Conservation (phyloP, 2,329 filamentous ascomycete genomes). For the Colletotrichum viniferum region DNA sequence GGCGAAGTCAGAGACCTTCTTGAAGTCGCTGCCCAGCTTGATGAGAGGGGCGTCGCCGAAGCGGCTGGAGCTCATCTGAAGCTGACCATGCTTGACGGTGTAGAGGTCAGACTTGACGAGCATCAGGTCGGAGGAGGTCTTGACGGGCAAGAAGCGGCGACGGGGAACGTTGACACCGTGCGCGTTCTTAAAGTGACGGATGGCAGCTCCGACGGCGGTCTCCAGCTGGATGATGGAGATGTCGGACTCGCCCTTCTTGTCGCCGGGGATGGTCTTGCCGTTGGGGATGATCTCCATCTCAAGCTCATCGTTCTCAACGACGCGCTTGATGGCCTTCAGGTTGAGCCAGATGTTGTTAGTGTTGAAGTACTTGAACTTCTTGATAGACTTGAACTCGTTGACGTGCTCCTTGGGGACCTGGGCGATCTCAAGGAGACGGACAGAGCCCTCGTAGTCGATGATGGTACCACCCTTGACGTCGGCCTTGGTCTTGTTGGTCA, state of each 20-base stretch:
- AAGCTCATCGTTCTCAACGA: conserved; percentile 97
- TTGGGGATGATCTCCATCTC: conserved; percentile 99
- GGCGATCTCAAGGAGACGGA: conserved; percentile 96
- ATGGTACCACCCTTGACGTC: conserved; percentile 99
- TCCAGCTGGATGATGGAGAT: conserved; percentile 97
- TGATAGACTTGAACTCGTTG: conserved; percentile 99
- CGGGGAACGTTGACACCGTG: conserved; percentile 99
- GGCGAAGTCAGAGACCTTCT: conserved; percentile 99
- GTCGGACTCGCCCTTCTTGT: conserved; percentile 99
- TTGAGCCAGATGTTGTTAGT: conserved; percentile 99
- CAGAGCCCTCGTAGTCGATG: conserved; percentile 97
- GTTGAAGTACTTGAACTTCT: conserved; percentile 99
- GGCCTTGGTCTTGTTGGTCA: conserved; percentile 99
- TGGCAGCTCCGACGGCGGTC: conserved; percentile 97
- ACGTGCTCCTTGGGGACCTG: conserved; percentile 99
- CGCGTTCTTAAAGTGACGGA: conserved; percentile 97
- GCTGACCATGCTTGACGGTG: conserved; percentile 97
- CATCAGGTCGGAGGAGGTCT: conserved; percentile 99
- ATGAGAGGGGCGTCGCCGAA: conserved; percentile 97
- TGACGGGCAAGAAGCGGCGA: conserved; percentile 97
- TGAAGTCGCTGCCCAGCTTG: conserved; percentile 99
- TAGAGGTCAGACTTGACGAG: conserved; percentile 99
- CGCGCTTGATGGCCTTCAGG: conserved; percentile 94
- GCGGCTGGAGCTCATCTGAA: conserved; percentile 94
- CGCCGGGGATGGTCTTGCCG: conserved; percentile 96